Percentiles rank a stretch among this genome's conserved stretches.
Evolutionary conservation across 768 basidiomycete species (phyloP).

Genomic region (Leccinellum luteum): DNA sequence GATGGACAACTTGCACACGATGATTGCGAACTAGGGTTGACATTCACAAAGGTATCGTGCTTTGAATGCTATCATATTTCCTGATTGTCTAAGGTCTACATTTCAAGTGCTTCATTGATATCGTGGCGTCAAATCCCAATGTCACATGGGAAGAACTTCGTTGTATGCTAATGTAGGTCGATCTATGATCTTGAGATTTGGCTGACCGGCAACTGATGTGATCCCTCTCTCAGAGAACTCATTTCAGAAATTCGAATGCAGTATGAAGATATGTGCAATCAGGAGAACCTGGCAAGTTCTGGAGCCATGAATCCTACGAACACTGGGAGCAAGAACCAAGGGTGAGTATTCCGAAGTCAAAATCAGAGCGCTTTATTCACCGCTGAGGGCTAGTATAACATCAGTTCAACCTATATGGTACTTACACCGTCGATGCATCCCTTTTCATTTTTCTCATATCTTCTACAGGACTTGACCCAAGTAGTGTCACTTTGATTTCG

Average conservation of each 20-base stretch:
- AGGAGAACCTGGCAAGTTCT: background rate
- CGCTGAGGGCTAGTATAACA: conserved; percentile 7
- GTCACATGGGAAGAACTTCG: conserved; percentile 24
- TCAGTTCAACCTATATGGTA: conserved; percentile 10
- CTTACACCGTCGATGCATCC: background rate
- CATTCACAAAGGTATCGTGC: conserved; percentile 25
- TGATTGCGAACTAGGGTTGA: conserved; percentile 13
- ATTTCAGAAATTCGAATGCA: conserved; percentile 11
- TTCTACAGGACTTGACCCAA: conserved; percentile 13
- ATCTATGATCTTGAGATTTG: background rate
- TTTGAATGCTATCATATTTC: background rate
- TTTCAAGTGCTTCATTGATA: conserved; percentile 22
- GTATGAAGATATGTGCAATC: conserved; percentile 7
- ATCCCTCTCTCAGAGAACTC: conserved; percentile 7
- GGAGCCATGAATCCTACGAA: background rate
- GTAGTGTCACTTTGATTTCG: conserved; percentile 7
- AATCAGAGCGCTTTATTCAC: background rate
- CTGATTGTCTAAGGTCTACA: background rate
- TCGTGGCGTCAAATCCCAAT: conserved; percentile 1
- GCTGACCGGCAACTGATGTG: background rate
- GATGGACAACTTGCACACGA: conserved; percentile 26
- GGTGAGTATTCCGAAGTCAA: conserved; percentile 12
- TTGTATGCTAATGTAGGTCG: conserved; percentile 12
- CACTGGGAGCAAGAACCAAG: conserved; percentile 19
- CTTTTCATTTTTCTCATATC: background rate